A percentile compares a stretch with the other conserved stretches of the same genome.
These are phyloP conservation scores for Metschnikowia cubensis DNA, from an alignment of 805 yeast species.

Conservation along the genomic window DNA sequence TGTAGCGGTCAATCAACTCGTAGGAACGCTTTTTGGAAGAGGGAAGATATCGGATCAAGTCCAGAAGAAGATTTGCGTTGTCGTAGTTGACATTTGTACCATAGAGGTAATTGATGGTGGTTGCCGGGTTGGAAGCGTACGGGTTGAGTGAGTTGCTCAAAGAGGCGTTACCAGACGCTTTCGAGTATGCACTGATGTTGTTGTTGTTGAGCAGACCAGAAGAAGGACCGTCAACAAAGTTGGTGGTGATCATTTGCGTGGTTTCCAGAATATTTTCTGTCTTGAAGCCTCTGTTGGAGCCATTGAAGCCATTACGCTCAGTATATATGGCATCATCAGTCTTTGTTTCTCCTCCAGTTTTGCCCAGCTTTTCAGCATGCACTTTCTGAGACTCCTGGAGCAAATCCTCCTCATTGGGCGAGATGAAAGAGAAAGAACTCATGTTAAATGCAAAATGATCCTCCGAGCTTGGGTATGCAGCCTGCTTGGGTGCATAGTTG, in stretches of 20 bases:
- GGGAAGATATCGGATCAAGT: constrained; percentile 45
- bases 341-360: not conserved
- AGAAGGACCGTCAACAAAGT: constrained; percentile 17
- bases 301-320: constrained; percentile 9
- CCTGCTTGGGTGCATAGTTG: constrained; percentile 18
- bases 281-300: not conserved
- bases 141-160: constrained; percentile 25
- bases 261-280: not conserved
- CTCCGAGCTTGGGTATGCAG: constrained; percentile 14
- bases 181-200: not conserved
- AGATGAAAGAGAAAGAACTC: constrained; percentile 24
- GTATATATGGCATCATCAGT: not conserved
- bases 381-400: not conserved
- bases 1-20: constrained; percentile 45
- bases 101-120: constrained; percentile 30
- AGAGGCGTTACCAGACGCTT: not conserved
- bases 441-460: constrained; percentile 33
- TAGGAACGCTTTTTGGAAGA: constrained; percentile 39
- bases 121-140: constrained; percentile 31
- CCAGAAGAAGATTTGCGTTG: constrained; percentile 31
- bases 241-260: constrained; percentile 10
- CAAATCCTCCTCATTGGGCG: constrained; percentile 1
- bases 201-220: constrained; percentile 4
- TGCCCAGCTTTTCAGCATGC: not conserved
- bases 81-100: constrained; percentile 40